Conservation (phyloP, 345 rosid species). For the Eucalyptus caleyi region DNA sequence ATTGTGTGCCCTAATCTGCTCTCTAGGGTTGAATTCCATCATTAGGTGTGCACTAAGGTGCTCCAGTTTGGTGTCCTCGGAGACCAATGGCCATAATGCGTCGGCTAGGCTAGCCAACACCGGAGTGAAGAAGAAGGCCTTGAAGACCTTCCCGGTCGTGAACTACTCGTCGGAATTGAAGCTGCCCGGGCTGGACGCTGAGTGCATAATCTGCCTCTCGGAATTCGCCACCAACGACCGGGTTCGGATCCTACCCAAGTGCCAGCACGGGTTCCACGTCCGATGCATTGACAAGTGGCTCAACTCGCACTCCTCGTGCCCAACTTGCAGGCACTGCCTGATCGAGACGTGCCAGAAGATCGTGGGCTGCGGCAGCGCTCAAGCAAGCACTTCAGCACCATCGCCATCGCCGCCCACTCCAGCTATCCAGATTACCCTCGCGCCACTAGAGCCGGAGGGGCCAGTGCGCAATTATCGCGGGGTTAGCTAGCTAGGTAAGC, state of each 20-base stretch:
- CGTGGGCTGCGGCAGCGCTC: not conserved
- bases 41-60: conserved; percentile 60
- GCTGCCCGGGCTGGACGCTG: conserved; percentile 41
- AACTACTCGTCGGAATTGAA: conserved; percentile 42
- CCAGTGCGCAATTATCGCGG: conserved; percentile 4
- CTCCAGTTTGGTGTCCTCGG: conserved; percentile 20
- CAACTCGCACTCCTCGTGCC: conserved; percentile 82
- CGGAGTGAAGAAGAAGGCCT: conserved; percentile 64
- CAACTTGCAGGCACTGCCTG: conserved; percentile 83
- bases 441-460: conserved; percentile 23
- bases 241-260: conserved; percentile 66
- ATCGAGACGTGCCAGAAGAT: conserved; percentile 71
- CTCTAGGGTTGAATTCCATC: conserved; percentile 70
- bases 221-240: conserved; percentile 57
- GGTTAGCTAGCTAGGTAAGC: not conserved
- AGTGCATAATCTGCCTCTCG: conserved; percentile 73
- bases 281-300: conserved; percentile 90
- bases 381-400: not conserved
- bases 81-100: not conserved
- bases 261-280: conserved; percentile 84
- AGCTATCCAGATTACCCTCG: conserved; percentile 1
- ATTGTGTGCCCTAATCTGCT: conserved; percentile 75
- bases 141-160: conserved; percentile 54
- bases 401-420: not conserved
- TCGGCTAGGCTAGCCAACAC: conserved; percentile 46